These are phyloP conservation scores for Erythrophleum ivorense DNA, from an alignment of 331 rosid genomes.

Conservation along the genomic window DNA sequence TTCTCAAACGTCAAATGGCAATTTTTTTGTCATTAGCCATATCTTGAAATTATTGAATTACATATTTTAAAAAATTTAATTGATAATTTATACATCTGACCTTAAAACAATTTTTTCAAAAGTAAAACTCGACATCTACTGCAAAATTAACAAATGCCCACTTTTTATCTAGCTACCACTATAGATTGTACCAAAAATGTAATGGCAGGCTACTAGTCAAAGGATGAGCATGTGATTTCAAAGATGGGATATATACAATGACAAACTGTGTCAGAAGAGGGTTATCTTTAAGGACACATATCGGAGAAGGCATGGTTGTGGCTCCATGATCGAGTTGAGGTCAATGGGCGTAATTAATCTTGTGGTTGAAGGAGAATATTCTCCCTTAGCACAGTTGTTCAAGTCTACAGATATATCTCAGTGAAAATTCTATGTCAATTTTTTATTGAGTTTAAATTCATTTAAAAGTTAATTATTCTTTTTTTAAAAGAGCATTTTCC, in stretches of 20 bases:
- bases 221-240: conserved; percentile 53
- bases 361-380: conserved; percentile 31
- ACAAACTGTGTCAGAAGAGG: conserved; percentile 46
- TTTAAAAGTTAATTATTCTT: too few species aligned
- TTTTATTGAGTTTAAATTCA: too few species aligned
- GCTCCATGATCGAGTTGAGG: conserved; percentile 42
- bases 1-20: too few species aligned
- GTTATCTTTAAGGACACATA: conserved; percentile 39
- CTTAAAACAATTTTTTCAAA: not conserved
- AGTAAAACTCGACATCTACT: not conserved
- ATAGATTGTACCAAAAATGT: conserved; percentile 39
- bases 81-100: not conserved
- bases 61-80: too few species aligned
- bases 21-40: not conserved
- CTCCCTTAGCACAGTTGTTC: not conserved
- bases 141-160: conserved; percentile 24
- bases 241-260: conserved; percentile 38
- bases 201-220: conserved; percentile 51
- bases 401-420: too few species aligned
- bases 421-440: too few species aligned
- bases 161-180: conserved; percentile 3
- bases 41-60: too few species aligned
- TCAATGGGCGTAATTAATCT: conserved; percentile 27
- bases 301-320: not conserved
- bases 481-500: too few species aligned